Conservation (phyloP, 176 grass and related monocot genomes). For the Eragrostis curvula region DNA sequence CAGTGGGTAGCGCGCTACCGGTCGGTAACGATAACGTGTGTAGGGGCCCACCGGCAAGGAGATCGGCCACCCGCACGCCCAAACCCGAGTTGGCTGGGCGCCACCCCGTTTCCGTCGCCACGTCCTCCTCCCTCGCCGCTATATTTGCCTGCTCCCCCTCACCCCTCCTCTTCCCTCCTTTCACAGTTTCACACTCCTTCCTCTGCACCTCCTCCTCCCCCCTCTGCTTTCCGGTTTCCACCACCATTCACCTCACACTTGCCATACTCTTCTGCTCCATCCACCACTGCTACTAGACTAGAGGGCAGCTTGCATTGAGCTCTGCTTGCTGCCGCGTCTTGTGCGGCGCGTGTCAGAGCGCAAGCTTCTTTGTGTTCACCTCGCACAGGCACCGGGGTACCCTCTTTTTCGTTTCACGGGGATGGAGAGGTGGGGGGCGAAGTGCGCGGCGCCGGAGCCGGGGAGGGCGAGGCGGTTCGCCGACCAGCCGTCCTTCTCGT, state of each 20-base stretch:
- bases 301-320: neutral
- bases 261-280: neutral
- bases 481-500: conserved; percentile 96
- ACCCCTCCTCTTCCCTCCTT: conserved; percentile 30
- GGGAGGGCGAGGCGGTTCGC: conserved; percentile 40
- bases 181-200: conserved; percentile 18
- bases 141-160: conserved; percentile 46
- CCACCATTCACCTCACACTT: neutral
- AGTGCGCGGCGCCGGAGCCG: neutral
- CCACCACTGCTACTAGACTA: neutral
- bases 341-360: neutral
- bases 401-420: too few relatives aligned
- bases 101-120: conserved; percentile 27
- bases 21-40: neutral
- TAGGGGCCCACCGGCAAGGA: conserved; percentile 14
- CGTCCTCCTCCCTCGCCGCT: conserved; percentile 34
- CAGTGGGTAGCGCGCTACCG: neutral
- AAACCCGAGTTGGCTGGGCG: conserved; percentile 32
- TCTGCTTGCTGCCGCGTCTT: neutral
- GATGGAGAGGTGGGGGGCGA: conserved; percentile 63
- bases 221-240: neutral
- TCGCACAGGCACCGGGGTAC: too few relatives aligned
- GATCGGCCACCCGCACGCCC: conserved; percentile 52
- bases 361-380: neutral
- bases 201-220: neutral